Percentiles rank a stretch among this genome's conserved stretches.
phyloP scores from a whole-genome alignment of 164 flowering plant genomes.

The Protea cynaroides region DNA sequence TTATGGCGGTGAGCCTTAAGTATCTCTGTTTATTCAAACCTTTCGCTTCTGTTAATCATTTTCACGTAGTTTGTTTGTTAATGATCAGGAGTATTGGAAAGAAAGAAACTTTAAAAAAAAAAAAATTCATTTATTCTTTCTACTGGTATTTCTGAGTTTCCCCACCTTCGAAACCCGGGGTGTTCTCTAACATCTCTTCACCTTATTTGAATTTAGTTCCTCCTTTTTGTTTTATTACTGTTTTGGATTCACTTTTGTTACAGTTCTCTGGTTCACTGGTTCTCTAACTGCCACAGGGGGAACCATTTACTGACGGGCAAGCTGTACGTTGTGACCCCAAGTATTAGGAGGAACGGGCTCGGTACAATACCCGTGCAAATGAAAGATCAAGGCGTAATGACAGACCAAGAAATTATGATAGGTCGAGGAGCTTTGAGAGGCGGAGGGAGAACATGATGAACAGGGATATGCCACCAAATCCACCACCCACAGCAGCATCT shows the following conservation, averaged over 20 bases:
- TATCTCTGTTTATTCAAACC: background rate
- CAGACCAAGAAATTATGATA: constrained; percentile 26
- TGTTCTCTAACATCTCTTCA: background rate
- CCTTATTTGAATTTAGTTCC: background rate
- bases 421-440: constrained; percentile 22
- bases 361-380: constrained; percentile 23
- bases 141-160: too few species aligned
- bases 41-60: too few species aligned
- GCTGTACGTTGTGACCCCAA: constrained; percentile 46
- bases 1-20: constrained; percentile 27
- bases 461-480: constrained; percentile 16
- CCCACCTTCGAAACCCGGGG: too few species aligned
- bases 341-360: constrained; percentile 36
- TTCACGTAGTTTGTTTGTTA: too few species aligned
- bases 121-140: too few species aligned
- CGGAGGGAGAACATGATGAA: constrained; percentile 26
- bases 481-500: background rate
- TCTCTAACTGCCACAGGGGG: constrained; percentile 24
- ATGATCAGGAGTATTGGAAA: too few species aligned
- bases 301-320: constrained; percentile 38
- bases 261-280: background rate
- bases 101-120: too few species aligned
- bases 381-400: constrained; percentile 22
- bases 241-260: background rate
- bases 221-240: background rate